A percentile compares a stretch with the other conserved stretches of the same genome.
These are phyloP conservation scores for Eutrema salsugineum DNA, from an alignment of 441 rosid genomes.

Conservation along the genomic window DNA sequence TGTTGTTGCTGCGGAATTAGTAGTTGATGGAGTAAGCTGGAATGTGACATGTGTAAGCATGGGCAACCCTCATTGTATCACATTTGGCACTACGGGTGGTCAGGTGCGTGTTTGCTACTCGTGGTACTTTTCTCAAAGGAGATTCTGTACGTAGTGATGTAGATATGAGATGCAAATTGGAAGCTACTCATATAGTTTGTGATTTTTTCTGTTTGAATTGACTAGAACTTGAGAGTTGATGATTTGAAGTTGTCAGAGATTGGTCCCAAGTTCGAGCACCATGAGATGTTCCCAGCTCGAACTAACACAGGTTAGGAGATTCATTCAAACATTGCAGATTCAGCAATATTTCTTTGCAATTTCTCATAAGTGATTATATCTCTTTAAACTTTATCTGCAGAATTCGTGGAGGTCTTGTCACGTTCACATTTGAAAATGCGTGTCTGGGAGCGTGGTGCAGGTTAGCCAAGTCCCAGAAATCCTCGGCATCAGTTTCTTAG, in stretches of 20 bases:
- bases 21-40: slow-evolving; percentile 76
- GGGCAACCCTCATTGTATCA: slow-evolving; percentile 95
- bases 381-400: slow-evolving; percentile 34
- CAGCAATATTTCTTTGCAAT: background rate
- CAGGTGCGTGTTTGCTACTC: slow-evolving; percentile 41
- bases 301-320: slow-evolving; percentile 75
- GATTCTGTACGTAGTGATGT: background rate
- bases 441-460: slow-evolving; percentile 97
- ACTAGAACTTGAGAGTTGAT: slow-evolving; percentile 70
- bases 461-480: slow-evolving; percentile 33
- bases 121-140: background rate
- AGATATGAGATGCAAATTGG: background rate
- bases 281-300: slow-evolving; percentile 79
- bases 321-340: background rate
- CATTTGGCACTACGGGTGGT: slow-evolving; percentile 53
- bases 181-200: background rate
- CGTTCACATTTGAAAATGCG: slow-evolving; percentile 80
- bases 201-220: background rate
- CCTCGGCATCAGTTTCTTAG: background rate
- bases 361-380: background rate
- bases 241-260: slow-evolving; percentile 59
- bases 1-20: slow-evolving; percentile 63
- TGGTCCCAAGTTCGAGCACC: slow-evolving; percentile 91
- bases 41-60: slow-evolving; percentile 85
- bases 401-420: slow-evolving; percentile 76